Conservation (phyloP, 768 basidiomycete species). For the Xanthoconium purpureum region DNA sequence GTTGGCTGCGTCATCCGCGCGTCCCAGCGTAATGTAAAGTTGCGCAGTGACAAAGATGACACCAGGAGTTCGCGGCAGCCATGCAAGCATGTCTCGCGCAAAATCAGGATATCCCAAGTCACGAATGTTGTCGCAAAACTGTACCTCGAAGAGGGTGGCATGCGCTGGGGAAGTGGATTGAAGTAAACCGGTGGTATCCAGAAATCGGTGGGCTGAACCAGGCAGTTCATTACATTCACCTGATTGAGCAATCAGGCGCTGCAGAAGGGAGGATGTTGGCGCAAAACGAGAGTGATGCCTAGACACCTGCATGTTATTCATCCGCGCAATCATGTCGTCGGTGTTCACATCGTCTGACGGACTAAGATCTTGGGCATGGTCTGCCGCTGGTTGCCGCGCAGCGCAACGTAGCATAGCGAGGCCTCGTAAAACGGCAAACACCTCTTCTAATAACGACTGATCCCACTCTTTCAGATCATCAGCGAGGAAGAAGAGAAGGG, state of each 20-base stretch:
- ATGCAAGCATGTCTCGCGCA: conserved; percentile 63
- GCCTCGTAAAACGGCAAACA: conserved; percentile 79
- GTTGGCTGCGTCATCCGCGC: conserved; percentile 68
- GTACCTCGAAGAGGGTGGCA: conserved; percentile 64
- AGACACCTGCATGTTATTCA: conserved; percentile 75
- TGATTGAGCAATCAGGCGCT: conserved; percentile 56
- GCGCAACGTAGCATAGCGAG: conserved; percentile 67
- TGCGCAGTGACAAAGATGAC: conserved; percentile 70
- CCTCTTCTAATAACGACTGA: conserved; percentile 61
- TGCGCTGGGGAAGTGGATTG: conserved; percentile 66
- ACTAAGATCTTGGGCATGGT: conserved; percentile 29
- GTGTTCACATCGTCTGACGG: conserved; percentile 40
- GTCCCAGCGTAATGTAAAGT: conserved; percentile 62
- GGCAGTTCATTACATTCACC: conserved; percentile 50
- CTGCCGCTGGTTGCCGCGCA: conserved; percentile 54
- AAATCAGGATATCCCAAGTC: conserved; percentile 58
- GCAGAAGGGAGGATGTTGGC: conserved; percentile 60
- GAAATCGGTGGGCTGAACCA: conserved; percentile 64
- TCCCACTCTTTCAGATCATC: conserved; percentile 64
- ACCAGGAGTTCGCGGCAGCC: conserved; percentile 77
- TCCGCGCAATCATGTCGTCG: conserved; percentile 60
- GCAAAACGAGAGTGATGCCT: conserved; percentile 42
- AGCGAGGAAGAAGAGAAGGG: conserved; percentile 67
- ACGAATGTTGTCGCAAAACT: conserved; percentile 70
- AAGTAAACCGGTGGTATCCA: conserved; percentile 64